Conservation (phyloP, 352 stramenopile species). For the Phytopythium ostracodes region DNA sequence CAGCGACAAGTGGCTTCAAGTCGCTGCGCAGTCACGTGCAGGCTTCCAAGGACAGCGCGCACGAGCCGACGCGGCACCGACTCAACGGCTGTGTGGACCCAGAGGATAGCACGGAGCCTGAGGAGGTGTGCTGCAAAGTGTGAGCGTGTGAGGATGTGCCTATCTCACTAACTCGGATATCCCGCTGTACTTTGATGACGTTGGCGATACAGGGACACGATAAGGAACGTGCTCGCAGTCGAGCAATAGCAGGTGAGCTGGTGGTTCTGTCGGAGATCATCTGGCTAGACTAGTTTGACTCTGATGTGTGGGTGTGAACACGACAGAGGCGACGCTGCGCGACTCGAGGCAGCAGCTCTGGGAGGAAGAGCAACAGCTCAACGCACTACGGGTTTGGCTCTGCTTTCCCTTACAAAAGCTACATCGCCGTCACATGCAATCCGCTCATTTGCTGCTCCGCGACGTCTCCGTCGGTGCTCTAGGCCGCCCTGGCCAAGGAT, state of each 20-base stretch:
- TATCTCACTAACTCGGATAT: too few species aligned
- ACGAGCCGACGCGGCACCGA: not conserved
- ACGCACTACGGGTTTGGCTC: conserved; percentile 32
- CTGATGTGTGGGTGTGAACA: not conserved
- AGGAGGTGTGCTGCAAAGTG: not conserved
- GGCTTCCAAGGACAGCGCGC: conserved; percentile 14
- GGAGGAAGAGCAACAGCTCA: conserved; percentile 29
- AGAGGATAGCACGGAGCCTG: conserved; percentile 6
- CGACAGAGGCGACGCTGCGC: conserved; percentile 1
- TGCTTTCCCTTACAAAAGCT: too few species aligned
- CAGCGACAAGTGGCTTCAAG: conserved; percentile 28
- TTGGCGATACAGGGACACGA: not conserved
- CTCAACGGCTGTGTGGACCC: not conserved
- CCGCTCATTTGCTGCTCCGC: too few species aligned
- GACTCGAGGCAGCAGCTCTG: conserved; percentile 23
- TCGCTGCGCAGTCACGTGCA: conserved; percentile 38
- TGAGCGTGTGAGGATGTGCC: not conserved
- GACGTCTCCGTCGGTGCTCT: not conserved
- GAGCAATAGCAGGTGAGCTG: not conserved
- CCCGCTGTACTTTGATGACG: too few species aligned
- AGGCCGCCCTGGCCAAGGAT: conserved; percentile 28
- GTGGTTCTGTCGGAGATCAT: not conserved
- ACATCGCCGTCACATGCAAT: too few species aligned
- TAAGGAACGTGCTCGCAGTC: not conserved
- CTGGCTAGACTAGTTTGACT: too few species aligned